These are phyloP conservation scores for Aquilaria yunnanensis DNA, from an alignment of 345 rosid species.

Conservation along the genomic window DNA sequence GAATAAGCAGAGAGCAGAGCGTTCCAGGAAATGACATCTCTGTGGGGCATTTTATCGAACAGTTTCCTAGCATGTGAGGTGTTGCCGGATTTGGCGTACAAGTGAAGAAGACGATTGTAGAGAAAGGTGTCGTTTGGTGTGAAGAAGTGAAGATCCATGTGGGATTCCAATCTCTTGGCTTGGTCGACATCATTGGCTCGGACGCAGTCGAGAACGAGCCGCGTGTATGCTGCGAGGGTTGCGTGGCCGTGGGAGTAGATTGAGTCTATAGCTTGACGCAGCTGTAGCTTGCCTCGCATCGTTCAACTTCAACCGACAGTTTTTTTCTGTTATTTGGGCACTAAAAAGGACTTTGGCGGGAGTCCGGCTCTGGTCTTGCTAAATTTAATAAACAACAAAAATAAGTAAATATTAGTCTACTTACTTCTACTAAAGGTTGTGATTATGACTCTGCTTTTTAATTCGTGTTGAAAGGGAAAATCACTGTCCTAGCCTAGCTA, in stretches of 20 bases:
- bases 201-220: slow-evolving; percentile 42
- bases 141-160: slow-evolving; percentile 42
- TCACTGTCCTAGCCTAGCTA: no score
- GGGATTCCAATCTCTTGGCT: slow-evolving; percentile 41
- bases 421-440: no score
- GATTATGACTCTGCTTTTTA: no score
- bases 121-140: slow-evolving; percentile 32
- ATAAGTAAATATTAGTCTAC: no score
- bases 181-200: slow-evolving; percentile 37
- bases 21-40: slow-evolving; percentile 54
- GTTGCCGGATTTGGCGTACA: slow-evolving; percentile 34
- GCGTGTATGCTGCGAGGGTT: slow-evolving; percentile 33
- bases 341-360: neutral
- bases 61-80: slow-evolving; percentile 27
- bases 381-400: no score
- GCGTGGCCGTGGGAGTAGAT: slow-evolving; percentile 23
- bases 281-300: slow-evolving; percentile 30
- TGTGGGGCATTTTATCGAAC: slow-evolving; percentile 48
- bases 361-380: no score
- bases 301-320: slow-evolving; percentile 14
- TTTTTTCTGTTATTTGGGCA: slow-evolving; percentile 10
- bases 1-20: slow-evolving; percentile 44
- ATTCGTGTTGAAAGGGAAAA: no score
- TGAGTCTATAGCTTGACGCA: slow-evolving; percentile 40
- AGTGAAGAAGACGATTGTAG: slow-evolving; percentile 48